Evolutionary conservation across 768 basidiomycete species (phyloP).

Genomic region (Hortiboletus campestris): DNA sequence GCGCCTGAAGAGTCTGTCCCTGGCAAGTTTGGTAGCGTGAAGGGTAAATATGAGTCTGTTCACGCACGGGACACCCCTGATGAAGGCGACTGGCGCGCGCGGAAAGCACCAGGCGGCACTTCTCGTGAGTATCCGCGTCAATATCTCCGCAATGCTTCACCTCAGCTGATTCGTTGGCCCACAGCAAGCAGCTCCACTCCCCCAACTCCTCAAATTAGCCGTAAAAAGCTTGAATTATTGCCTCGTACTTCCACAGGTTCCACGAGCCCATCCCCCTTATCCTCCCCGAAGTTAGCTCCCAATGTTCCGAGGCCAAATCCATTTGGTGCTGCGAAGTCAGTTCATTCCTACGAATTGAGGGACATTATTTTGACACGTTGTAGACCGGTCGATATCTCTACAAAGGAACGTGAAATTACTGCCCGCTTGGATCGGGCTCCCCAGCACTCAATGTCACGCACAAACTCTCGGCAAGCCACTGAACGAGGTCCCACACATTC

Average conservation of each 20-base stretch:
- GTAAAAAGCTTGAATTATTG: slow-evolving; percentile 81
- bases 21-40: slow-evolving; percentile 44
- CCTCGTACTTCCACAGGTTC: slow-evolving; percentile 74
- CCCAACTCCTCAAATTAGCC: slow-evolving; percentile 75
- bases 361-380: slow-evolving; percentile 8
- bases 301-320: slow-evolving; percentile 61
- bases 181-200: slow-evolving; percentile 72
- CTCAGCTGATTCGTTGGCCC: slow-evolving; percentile 6
- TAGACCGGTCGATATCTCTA: slow-evolving; percentile 82
- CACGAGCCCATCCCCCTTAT: slow-evolving; percentile 68
- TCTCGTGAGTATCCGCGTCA: slow-evolving; percentile 57
- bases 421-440: slow-evolving; percentile 51
- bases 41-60: slow-evolving; percentile 53
- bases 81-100: slow-evolving; percentile 72
- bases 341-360: slow-evolving; percentile 4
- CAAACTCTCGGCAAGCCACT: slow-evolving; percentile 44
- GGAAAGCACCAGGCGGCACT: slow-evolving; percentile 45
- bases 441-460: slow-evolving; percentile 46
- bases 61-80: slow-evolving; percentile 52
- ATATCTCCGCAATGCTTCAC: slow-evolving; percentile 3
- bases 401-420: slow-evolving; percentile 71
- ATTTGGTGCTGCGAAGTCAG: slow-evolving; percentile 83
- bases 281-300: slow-evolving; percentile 70
- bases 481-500: slow-evolving; percentile 41
- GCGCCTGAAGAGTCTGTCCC: slow-evolving; percentile 39